Percentiles rank a stretch among this genome's conserved stretches.
These are phyloP conservation scores for Yarrowia osloensis DNA, from an alignment of 805 yeast genomes.

Conservation along the genomic window DNA sequence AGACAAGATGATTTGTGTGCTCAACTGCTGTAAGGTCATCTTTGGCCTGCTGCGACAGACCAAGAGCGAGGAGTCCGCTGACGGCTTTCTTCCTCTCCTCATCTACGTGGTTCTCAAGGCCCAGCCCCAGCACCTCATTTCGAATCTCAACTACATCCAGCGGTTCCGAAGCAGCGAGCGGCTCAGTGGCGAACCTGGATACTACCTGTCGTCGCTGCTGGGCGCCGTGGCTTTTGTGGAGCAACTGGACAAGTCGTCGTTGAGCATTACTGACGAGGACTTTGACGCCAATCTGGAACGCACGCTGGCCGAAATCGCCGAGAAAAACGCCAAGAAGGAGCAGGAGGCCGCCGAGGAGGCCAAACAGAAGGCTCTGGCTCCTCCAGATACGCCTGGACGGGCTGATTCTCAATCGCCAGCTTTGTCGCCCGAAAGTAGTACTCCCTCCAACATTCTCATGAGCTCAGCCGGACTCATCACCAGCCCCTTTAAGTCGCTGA, in stretches of 20 bases:
- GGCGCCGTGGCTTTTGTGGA: constrained; percentile 84
- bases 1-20: constrained; percentile 86
- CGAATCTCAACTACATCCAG: constrained; percentile 83
- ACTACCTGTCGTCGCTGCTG: constrained; percentile 85
- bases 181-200: constrained; percentile 84
- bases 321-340: constrained; percentile 35
- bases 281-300: constrained; percentile 50
- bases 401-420: constrained; percentile 27
- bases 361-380: constrained; percentile 29
- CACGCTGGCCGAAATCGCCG: constrained; percentile 49
- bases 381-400: constrained; percentile 24
- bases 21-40: constrained; percentile 90
- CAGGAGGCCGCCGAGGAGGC: constrained; percentile 34
- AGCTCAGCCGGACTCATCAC: constrained; percentile 54
- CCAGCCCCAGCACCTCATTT: constrained; percentile 61
- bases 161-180: constrained; percentile 75
- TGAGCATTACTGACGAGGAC: constrained; percentile 64
- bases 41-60: constrained; percentile 78
- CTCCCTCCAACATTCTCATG: constrained; percentile 42
- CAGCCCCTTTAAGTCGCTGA: constrained; percentile 49
- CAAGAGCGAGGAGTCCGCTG: constrained; percentile 80
- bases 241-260: constrained; percentile 55
- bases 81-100: constrained; percentile 85
- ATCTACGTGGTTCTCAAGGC: constrained; percentile 77
- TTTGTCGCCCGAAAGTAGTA: constrained; percentile 27